Evolutionary conservation across 306 rosid species (phyloP).

Genomic region (Echinosophora koreensis): DNA sequence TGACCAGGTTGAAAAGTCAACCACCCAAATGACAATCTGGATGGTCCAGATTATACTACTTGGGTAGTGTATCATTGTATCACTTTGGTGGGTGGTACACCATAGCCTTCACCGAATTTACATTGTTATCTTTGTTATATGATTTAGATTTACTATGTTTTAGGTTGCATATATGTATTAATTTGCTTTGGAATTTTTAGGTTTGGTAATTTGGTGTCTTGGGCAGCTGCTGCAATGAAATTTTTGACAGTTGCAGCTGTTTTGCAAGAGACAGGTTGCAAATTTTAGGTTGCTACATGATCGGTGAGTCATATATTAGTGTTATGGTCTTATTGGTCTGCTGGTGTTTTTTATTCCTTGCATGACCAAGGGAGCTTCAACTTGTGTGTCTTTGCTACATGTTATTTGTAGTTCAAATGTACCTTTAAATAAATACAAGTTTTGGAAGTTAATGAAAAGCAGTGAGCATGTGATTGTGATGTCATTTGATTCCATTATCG

Average conservation of each 20-base stretch:
- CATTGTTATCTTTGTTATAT: background rate
- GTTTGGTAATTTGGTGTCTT: constrained; percentile 36
- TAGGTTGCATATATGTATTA: background rate
- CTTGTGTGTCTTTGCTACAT: background rate
- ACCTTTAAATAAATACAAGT: constrained; percentile 3
- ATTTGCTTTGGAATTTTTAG: constrained; percentile 26
- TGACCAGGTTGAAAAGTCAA: too few species aligned
- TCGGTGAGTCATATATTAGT: constrained; percentile 2
- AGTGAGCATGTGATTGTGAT: too few species aligned
- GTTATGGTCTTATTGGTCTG: constrained; percentile 43
- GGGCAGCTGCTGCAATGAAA: constrained; percentile 61
- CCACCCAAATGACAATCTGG: too few species aligned
- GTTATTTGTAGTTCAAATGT: constrained; percentile 18
- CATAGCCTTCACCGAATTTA: too few species aligned
- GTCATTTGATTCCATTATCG: background rate
- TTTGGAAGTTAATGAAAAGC: background rate
- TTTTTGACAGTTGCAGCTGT: constrained; percentile 70
- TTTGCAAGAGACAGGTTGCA: constrained; percentile 38
- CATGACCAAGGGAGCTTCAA: constrained; percentile 38
- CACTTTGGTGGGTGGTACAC: too few species aligned
- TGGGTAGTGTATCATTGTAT: too few species aligned
- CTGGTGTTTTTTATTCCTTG: constrained; percentile 61
- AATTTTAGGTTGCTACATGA: constrained; percentile 3
- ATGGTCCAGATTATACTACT: too few species aligned
- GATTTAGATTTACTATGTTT: background rate